phyloP scores from a whole-genome alignment of 805 yeast genomes.

The Wickerhamiella azyma region DNA sequence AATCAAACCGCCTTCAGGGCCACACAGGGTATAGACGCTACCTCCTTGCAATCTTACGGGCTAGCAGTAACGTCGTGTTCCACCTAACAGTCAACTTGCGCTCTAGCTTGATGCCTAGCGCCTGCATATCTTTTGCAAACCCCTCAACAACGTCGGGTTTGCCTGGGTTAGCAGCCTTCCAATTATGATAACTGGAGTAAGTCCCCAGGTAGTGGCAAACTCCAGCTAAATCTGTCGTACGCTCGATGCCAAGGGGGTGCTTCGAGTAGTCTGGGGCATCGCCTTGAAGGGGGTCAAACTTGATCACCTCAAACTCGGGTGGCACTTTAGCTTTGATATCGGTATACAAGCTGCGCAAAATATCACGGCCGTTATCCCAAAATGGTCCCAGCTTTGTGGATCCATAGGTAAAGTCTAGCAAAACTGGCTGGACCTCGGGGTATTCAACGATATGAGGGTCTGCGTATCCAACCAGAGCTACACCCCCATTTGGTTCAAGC shows the following conservation, averaged over 20 bases:
- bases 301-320: slow-evolving; percentile 24
- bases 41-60: not conserved
- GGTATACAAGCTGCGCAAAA: slow-evolving; percentile 35
- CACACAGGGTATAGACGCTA: too few species aligned
- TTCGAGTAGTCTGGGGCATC: slow-evolving; percentile 5
- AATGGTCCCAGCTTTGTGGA: slow-evolving; percentile 36
- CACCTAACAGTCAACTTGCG: slow-evolving; percentile 32
- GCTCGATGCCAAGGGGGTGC: slow-evolving; percentile 18
- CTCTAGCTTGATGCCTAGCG: slow-evolving; percentile 35
- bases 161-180: slow-evolving; percentile 35
- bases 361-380: slow-evolving; percentile 75
- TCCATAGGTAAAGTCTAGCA: slow-evolving; percentile 38
- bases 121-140: slow-evolving; percentile 27
- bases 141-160: slow-evolving; percentile 25
- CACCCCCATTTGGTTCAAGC: slow-evolving; percentile 47
- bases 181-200: slow-evolving; percentile 54
- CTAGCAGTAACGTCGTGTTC: slow-evolving; percentile 31
- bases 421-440: slow-evolving; percentile 41
- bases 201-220: slow-evolving; percentile 46
- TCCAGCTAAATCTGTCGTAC: slow-evolving; percentile 29
- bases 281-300: slow-evolving; percentile 4
- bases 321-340: slow-evolving; percentile 32
- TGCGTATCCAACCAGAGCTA: slow-evolving; percentile 69
- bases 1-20: too few species aligned
- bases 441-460: slow-evolving; percentile 44